phyloP scores from a whole-genome alignment of 2,329 filamentous ascomycete species.

The Bipolaris zeicola region DNA sequence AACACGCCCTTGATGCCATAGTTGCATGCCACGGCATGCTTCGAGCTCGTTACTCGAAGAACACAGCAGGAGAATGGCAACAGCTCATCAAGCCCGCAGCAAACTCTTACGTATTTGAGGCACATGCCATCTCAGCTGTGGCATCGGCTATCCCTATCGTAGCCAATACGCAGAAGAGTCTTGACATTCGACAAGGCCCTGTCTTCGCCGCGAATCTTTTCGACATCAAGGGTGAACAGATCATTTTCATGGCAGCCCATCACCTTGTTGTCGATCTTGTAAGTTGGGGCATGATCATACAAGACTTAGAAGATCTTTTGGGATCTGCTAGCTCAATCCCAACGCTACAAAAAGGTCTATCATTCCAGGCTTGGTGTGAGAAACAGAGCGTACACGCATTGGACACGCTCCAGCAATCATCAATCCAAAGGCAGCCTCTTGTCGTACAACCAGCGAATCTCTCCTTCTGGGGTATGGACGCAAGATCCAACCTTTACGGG shows the following conservation, averaged over 20 bases:
- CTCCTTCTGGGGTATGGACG: slow-evolving; percentile 40
- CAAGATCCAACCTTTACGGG: slow-evolving; percentile 35
- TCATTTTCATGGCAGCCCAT: slow-evolving; percentile 40
- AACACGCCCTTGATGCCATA: slow-evolving; percentile 33
- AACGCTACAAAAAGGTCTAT: slow-evolving; percentile 26
- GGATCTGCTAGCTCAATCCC: slow-evolving; percentile 10
- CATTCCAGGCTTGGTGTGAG: slow-evolving; percentile 41
- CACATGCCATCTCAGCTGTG: slow-evolving; percentile 15
- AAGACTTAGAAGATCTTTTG: slow-evolving; percentile 41
- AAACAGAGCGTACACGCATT: slow-evolving; percentile 31
- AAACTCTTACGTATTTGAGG: slow-evolving; percentile 29
- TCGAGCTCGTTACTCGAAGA: slow-evolving; percentile 35
- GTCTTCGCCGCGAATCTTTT: slow-evolving; percentile 38
- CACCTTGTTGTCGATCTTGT: slow-evolving; percentile 44
- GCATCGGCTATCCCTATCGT: slow-evolving; percentile 23
- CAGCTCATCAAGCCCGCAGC: slow-evolving; percentile 24
- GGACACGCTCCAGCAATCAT: slow-evolving; percentile 13
- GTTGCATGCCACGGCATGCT: slow-evolving; percentile 43
- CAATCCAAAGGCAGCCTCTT: slow-evolving; percentile 17
- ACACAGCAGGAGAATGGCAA: slow-evolving; percentile 24
- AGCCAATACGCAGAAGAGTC: slow-evolving; percentile 29
- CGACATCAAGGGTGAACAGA: slow-evolving; percentile 25
- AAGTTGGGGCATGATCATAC: slow-evolving; percentile 41
- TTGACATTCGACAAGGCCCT: slow-evolving; percentile 38
- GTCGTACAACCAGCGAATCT: slow-evolving; percentile 28